Percentiles rank a stretch among this genome's conserved stretches.
These are phyloP conservation scores for Curvularia sp. DNA, from an alignment of 2,329 filamentous ascomycete genomes.

Conservation along the genomic window DNA sequence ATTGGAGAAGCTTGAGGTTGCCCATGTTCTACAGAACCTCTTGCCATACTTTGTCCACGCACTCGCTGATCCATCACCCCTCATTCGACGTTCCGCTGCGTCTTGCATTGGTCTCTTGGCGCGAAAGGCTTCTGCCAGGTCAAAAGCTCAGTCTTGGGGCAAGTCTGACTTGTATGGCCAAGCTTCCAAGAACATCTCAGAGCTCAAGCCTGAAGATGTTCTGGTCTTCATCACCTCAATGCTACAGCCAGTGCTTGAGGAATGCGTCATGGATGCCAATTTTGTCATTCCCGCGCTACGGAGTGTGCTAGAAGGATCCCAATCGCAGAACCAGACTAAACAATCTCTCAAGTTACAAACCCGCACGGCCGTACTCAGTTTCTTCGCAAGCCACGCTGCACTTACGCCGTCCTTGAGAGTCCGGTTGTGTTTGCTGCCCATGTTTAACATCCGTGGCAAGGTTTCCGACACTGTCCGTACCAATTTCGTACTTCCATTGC, in stretches of 20 bases:
- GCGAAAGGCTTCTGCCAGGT: conserved; percentile 21
- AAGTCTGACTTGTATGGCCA: conserved; percentile 64
- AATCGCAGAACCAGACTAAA: conserved; percentile 42
- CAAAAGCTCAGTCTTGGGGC: conserved; percentile 32
- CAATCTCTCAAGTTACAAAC: conserved; percentile 64
- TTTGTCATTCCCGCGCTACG: conserved; percentile 72
- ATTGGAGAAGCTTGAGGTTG: conserved; percentile 46
- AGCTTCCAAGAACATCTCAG: conserved; percentile 56
- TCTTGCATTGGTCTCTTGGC: conserved; percentile 60
- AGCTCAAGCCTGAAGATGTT: conserved; percentile 66
- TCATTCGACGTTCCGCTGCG: conserved; percentile 77
- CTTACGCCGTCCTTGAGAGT: conserved; percentile 71
- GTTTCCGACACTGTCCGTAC: conserved; percentile 75
- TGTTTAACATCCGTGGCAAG: conserved; percentile 75
- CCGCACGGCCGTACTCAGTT: conserved; percentile 71
- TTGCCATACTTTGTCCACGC: conserved; percentile 82
- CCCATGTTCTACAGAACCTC: conserved; percentile 75
- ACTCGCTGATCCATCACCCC: conserved; percentile 76
- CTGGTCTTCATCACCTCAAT: conserved; percentile 66
- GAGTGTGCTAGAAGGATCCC: conserved; percentile 64
- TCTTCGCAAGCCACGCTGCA: conserved; percentile 75
- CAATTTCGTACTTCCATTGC: conserved; percentile 75
- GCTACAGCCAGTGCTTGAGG: conserved; percentile 79
- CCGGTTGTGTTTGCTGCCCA: conserved; percentile 74
- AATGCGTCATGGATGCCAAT: conserved; percentile 79